Evolutionary conservation across 768 basidiomycete genomes (phyloP).

Genomic region (Suillus decipiens): DNA sequence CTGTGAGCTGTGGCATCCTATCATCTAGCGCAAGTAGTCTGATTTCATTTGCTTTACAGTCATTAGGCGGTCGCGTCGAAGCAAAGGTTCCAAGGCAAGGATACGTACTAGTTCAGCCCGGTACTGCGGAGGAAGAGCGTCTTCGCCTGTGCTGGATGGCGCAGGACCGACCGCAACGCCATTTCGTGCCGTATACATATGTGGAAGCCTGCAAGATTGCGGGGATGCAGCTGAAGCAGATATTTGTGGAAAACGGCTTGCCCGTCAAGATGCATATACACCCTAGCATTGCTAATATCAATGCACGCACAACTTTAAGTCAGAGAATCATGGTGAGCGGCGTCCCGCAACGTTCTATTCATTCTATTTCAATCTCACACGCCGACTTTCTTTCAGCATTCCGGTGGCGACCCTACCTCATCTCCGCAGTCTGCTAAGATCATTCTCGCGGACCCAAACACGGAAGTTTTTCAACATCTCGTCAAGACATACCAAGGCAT

Average conservation of each 20-base stretch:
- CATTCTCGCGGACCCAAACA: slow-evolving; percentile 79
- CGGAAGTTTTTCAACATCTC: slow-evolving; percentile 72
- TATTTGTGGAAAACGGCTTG: slow-evolving; percentile 65
- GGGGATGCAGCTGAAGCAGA: slow-evolving; percentile 71
- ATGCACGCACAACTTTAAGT: slow-evolving; percentile 64
- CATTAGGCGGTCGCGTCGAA: slow-evolving; percentile 76
- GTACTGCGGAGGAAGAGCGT: slow-evolving; percentile 71
- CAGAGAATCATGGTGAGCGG: slow-evolving; percentile 67
- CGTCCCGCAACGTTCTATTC: slow-evolving; percentile 11
- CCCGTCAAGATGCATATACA: slow-evolving; percentile 82
- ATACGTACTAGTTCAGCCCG: slow-evolving; percentile 69
- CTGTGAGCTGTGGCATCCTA: slow-evolving; percentile 40
- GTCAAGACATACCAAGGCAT: slow-evolving; percentile 71
- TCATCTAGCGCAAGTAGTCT: slow-evolving; percentile 4
- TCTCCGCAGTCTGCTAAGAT: slow-evolving; percentile 72
- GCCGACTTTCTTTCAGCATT: slow-evolving; percentile 51
- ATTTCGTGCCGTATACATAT: slow-evolving; percentile 80
- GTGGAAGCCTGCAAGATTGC: slow-evolving; percentile 85
- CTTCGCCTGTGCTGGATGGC: slow-evolving; percentile 74
- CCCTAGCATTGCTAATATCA: slow-evolving; percentile 76
- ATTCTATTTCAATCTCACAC: background rate
- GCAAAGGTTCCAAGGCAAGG: slow-evolving; percentile 77
- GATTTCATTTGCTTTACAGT: slow-evolving; percentile 38
- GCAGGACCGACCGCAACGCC: slow-evolving; percentile 68
- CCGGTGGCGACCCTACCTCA: slow-evolving; percentile 75